Percentiles rank a stretch among this genome's conserved stretches.
phyloP scores from a whole-genome alignment of 768 basidiomycete species.

The Xerocomellus intermedius region DNA sequence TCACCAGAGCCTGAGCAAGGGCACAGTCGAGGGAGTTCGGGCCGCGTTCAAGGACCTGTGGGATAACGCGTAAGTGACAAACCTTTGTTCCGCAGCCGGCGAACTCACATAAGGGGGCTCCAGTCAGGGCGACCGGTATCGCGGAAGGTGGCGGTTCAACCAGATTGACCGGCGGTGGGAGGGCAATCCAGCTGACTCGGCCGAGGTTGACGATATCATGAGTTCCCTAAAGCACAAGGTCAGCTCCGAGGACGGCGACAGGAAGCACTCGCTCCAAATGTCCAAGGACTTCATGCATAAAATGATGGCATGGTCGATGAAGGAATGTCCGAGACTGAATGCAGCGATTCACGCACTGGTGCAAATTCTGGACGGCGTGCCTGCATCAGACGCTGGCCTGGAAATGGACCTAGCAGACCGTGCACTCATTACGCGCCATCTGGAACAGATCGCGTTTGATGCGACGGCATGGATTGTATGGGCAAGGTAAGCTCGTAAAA shows the following conservation, averaged over 20 bases:
- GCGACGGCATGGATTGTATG: no score
- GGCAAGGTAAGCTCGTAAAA: no score
- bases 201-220: constrained; percentile 22
- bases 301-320: neutral
- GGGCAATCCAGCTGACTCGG: constrained; percentile 31
- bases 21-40: neutral
- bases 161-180: constrained; percentile 19
- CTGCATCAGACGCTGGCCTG: no score
- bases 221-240: constrained; percentile 26
- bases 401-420: no score
- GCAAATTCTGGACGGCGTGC: no score
- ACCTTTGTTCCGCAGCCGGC: no score
- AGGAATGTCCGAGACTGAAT: no score
- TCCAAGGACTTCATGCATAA: constrained; percentile 1
- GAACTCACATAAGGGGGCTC: no score
- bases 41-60: neutral
- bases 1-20: neutral
- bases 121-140: constrained; percentile 25
- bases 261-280: constrained; percentile 24
- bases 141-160: constrained; percentile 27
- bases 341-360: no score
- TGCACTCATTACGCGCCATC: no score
- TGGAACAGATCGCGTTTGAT: no score
- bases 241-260: neutral
- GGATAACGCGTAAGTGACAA: neutral